These are phyloP conservation scores for Sabuloglossum arenarium DNA, from an alignment of 495 filamentous ascomycete species.

Conservation along the genomic window DNA sequence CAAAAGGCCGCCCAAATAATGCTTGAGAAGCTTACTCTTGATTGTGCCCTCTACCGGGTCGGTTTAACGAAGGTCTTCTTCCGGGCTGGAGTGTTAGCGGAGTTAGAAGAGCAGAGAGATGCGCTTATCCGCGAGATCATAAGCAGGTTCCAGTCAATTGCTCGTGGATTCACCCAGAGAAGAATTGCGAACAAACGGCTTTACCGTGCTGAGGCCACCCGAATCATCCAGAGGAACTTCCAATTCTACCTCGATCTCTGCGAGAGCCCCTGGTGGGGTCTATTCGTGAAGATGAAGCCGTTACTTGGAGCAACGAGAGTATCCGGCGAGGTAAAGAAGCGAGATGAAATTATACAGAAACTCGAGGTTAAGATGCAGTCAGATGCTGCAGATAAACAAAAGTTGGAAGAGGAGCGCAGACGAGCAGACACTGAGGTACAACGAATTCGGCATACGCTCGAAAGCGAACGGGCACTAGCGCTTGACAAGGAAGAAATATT, in stretches of 20 bases:
- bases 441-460: conserved; percentile 74
- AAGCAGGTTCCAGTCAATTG: conserved; percentile 79
- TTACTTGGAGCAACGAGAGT: conserved; percentile 79
- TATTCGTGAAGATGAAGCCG: conserved; percentile 91
- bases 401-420: conserved; percentile 77
- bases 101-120: conserved; percentile 89
- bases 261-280: conserved; percentile 87
- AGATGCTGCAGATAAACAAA: conserved; percentile 52
- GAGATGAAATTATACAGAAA: conserved; percentile 79
- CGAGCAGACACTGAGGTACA: conserved; percentile 74
- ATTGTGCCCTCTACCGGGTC: conserved; percentile 72
- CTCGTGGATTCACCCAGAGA: conserved; percentile 73
- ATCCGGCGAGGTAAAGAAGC: conserved; percentile 74
- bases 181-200: conserved; percentile 77
- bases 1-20: conserved; percentile 70
- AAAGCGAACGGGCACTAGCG: conserved; percentile 84
- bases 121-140: conserved; percentile 81
- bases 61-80: conserved; percentile 98
- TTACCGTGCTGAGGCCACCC: conserved; percentile 83
- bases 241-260: conserved; percentile 72
- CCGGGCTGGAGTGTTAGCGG: conserved; percentile 84
- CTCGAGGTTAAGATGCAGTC: conserved; percentile 65
- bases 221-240: conserved; percentile 89
- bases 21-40: conserved; percentile 72
- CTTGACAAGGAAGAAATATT: conserved; percentile 98